Percentiles rank a stretch among this genome's conserved stretches.
Conservation (phyloP, 805 yeast species). For the Lachancea lanzarotensis region DNA sequence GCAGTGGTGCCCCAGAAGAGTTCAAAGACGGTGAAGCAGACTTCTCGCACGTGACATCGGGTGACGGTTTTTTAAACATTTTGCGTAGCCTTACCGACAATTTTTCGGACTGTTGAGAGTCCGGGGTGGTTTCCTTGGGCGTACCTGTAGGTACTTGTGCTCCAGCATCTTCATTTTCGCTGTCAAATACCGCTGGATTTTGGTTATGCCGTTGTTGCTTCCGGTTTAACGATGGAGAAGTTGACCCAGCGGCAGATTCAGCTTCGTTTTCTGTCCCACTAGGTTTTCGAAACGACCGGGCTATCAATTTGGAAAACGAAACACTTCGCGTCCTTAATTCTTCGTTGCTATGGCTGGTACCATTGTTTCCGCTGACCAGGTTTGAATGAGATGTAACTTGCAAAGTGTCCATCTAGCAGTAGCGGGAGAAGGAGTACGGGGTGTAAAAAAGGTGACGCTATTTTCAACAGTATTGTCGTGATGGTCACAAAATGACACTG, state of each 20-base stretch:
- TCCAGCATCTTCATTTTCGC: no score
- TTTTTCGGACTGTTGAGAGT: neutral
- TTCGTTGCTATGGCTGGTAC: neutral
- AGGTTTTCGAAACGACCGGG: constrained; percentile 8
- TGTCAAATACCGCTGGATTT: no score
- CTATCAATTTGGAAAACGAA: constrained; percentile 8
- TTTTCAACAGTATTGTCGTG: no score
- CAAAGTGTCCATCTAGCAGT: constrained; percentile 7
- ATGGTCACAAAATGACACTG: no score
- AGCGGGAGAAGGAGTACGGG: neutral
- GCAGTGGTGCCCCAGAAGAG: neutral
- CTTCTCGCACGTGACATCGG: neutral
- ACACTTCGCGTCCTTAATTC: constrained; percentile 7
- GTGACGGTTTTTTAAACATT: constrained; percentile 2
- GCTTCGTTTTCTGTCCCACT: constrained; percentile 2
- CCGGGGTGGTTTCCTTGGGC: neutral
- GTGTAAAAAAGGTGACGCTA: no score
- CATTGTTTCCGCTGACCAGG: neutral
- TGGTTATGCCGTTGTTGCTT: neutral
- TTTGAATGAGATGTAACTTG: constrained; percentile 6
- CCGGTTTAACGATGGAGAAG: neutral
- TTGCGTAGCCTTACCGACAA: constrained; percentile 2
- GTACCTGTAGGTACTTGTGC: no score
- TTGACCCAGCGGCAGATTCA: constrained; percentile 6
- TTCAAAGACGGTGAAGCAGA: neutral